Percentiles rank a stretch among this genome's conserved stretches.
These are phyloP conservation scores for Erythrophleum ivorense DNA, from an alignment of 331 rosid genomes.

Conservation along the genomic window DNA sequence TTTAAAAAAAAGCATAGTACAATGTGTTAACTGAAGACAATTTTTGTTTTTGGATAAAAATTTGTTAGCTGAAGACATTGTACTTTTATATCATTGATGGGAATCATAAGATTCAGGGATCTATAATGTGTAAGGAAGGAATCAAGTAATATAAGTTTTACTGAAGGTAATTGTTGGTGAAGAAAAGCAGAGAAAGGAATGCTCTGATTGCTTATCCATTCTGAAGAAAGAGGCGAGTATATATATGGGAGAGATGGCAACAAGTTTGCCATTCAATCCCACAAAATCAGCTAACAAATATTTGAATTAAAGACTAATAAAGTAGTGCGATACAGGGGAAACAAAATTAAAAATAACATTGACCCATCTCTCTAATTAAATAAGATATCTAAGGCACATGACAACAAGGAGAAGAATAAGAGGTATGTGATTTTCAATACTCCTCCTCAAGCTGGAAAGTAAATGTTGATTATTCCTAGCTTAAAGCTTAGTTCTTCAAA, in stretches of 20 bases:
- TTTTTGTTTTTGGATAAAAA: neutral
- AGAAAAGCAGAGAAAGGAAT: neutral
- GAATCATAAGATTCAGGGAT: slow-evolving; percentile 9
- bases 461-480: neutral
- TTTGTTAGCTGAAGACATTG: slow-evolving; percentile 5
- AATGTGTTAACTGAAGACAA: neutral
- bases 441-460: neutral
- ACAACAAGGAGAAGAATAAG: neutral
- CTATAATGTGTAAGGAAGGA: neutral
- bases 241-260: neutral
- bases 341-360: neutral
- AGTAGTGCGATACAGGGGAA: neutral
- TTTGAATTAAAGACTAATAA: neutral
- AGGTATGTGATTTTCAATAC: neutral
- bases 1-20: neutral
- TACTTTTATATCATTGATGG: slow-evolving; percentile 1
- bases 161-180: slow-evolving; percentile 4
- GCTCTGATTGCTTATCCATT: neutral
- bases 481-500: neutral
- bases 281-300: neutral
- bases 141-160: neutral
- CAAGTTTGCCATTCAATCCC: neutral
- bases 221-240: neutral
- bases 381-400: neutral
- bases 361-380: neutral